These are phyloP conservation scores for Chenopodium quinoa DNA, from an alignment of 148 eudicot genomes.

Conservation along the genomic window DNA sequence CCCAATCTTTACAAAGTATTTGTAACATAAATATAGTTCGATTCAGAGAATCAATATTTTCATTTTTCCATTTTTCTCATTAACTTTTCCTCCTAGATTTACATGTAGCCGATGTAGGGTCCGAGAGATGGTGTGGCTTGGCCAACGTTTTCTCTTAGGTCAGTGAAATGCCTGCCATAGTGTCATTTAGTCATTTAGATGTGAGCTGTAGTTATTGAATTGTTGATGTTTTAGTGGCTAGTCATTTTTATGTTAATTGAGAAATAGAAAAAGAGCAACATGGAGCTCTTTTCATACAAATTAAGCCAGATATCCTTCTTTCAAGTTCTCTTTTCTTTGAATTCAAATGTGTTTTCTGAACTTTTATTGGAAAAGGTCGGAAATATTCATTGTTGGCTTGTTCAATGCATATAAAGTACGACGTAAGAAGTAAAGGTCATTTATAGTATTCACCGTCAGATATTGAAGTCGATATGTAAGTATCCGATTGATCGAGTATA, in stretches of 20 bases:
- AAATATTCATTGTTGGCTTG: no score
- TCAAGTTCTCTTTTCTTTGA: neutral
- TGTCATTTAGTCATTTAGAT: slow-evolving; percentile 20
- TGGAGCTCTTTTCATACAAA: slow-evolving; percentile 12
- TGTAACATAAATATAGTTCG: slow-evolving; percentile 89
- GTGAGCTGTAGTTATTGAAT: slow-evolving; percentile 23
- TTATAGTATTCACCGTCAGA: no score
- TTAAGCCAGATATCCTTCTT: neutral
- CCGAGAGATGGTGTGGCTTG: slow-evolving; percentile 25
- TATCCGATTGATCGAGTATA: no score
- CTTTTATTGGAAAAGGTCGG: no score
- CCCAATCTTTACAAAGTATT: slow-evolving; percentile 40
- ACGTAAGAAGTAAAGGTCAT: no score
- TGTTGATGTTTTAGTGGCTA: slow-evolving; percentile 25
- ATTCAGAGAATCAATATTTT: slow-evolving; percentile 51
- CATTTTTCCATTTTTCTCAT: slow-evolving; percentile 13
- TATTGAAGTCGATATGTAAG: no score
- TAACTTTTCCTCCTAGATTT: slow-evolving; percentile 21
- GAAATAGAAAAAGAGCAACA: slow-evolving; percentile 14
- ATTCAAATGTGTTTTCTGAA: no score
- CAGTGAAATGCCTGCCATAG: slow-evolving; percentile 14
- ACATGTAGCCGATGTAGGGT: slow-evolving; percentile 18
- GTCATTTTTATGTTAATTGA: slow-evolving; percentile 18
- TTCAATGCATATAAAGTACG: no score
- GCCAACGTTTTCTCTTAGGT: slow-evolving; percentile 22